Evolutionary conservation across 1,284 basidiomycete genomes (phyloP).

Genomic region (Clitocybe nebularis): DNA sequence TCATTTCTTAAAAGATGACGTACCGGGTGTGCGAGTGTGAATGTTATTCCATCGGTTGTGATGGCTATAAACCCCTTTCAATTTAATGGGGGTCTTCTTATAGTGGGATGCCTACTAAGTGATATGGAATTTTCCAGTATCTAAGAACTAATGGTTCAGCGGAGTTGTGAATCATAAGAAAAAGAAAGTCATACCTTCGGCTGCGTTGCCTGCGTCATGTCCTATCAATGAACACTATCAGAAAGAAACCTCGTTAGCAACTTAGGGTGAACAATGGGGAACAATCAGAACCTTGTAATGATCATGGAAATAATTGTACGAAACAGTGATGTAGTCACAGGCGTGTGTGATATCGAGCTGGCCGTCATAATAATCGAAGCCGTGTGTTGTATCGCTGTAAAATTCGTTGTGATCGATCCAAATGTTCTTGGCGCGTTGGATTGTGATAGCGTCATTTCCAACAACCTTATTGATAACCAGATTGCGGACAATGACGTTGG

Average conservation of each 20-base stretch:
- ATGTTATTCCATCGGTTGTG: conserved; percentile 22
- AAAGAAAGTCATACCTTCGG: conserved; percentile 14
- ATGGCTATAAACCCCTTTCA: conserved; percentile 12
- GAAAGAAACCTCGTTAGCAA: neutral
- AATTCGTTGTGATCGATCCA: conserved; percentile 25
- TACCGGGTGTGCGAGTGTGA: conserved; percentile 22
- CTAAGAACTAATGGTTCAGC: too few species aligned
- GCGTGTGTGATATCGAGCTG: conserved; percentile 22
- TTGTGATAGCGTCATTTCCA: conserved; percentile 19
- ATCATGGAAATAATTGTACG: conserved; percentile 22
- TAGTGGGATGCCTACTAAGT: conserved; percentile 19
- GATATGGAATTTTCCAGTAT: conserved; percentile 23
- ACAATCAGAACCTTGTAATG: conserved; percentile 24
- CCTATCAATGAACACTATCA: conserved; percentile 20
- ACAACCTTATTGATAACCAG: conserved; percentile 22
- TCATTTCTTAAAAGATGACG: neutral
- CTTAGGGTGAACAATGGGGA: neutral
- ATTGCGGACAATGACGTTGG: conserved; percentile 22
- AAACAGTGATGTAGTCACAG: conserved; percentile 21
- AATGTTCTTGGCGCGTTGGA: conserved; percentile 17
- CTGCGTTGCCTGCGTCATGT: conserved; percentile 16
- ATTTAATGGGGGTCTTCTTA: too few species aligned
- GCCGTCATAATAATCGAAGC: conserved; percentile 22
- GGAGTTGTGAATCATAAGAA: too few species aligned
- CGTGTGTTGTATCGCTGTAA: conserved; percentile 20